These are phyloP conservation scores for Metarhizium anisopliae DNA, from an alignment of 2,329 filamentous ascomycete genomes.

Conservation along the genomic window DNA sequence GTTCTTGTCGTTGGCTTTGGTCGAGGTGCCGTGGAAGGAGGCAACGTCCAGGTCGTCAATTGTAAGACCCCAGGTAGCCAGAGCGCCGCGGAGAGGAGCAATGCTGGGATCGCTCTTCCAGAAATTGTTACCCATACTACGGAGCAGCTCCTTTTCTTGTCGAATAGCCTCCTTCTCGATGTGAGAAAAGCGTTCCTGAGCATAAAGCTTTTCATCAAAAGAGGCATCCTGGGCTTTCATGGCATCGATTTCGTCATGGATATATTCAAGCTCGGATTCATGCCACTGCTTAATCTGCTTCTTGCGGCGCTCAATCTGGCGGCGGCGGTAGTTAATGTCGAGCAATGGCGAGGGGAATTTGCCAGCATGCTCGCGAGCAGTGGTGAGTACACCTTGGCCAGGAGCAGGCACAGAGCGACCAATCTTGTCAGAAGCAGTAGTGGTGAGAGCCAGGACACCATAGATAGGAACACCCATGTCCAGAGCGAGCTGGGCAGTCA, in stretches of 20 bases:
- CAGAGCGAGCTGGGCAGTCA: slow-evolving; percentile 90
- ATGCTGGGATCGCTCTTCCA: slow-evolving; percentile 95
- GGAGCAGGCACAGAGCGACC: slow-evolving; percentile 94
- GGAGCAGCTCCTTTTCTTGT: slow-evolving; percentile 87
- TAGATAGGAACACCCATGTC: slow-evolving; percentile 99
- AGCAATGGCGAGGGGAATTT: slow-evolving; percentile 93
- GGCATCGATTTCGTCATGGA: slow-evolving; percentile 85
- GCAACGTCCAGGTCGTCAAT: slow-evolving; percentile 92
- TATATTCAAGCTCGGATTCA: slow-evolving; percentile 84
- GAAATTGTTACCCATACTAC: slow-evolving; percentile 95
- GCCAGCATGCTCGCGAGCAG: slow-evolving; percentile 79
- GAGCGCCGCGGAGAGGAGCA: slow-evolving; percentile 86
- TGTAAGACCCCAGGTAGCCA: slow-evolving; percentile 96
- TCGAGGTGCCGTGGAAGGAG: slow-evolving; percentile 98
- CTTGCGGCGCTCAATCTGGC: slow-evolving; percentile 89
- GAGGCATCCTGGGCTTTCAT: slow-evolving; percentile 69
- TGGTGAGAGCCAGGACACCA: slow-evolving; percentile 84
- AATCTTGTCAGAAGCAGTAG: slow-evolving; percentile 98
- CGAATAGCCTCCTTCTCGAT: slow-evolving; percentile 78
- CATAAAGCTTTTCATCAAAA: slow-evolving; percentile 80
- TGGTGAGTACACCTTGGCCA: slow-evolving; percentile 92
- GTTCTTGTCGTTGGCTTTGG: slow-evolving; percentile 98
- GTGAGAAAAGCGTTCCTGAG: slow-evolving; percentile 74
- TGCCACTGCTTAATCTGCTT: slow-evolving; percentile 95
- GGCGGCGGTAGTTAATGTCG: slow-evolving; percentile 93